Conservation (phyloP, 2,329 filamentous ascomycete genomes). For the Colletotrichum brevisporum region DNA sequence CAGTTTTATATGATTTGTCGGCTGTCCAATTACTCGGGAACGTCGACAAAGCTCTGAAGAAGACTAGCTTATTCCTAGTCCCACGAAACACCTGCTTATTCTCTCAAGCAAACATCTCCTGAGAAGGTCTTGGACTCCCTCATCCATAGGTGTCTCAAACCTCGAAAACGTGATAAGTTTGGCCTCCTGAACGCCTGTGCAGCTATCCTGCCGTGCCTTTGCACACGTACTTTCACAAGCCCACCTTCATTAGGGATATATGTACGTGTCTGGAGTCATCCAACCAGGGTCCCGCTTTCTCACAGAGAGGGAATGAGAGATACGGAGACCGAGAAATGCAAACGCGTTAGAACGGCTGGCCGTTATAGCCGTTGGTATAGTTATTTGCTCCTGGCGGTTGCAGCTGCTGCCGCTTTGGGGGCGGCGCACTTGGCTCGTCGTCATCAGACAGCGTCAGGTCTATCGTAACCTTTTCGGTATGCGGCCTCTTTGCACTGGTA, state of each 20-base stretch:
- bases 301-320: neutral
- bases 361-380: slow-evolving; percentile 33
- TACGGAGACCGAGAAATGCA: neutral
- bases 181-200: slow-evolving; percentile 37
- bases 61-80: neutral
- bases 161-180: slow-evolving; percentile 25
- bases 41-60: neutral
- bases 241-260: slow-evolving; percentile 22
- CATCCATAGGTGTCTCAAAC: slow-evolving; percentile 19
- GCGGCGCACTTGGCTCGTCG: slow-evolving; percentile 64
- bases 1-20: slow-evolving; percentile 1
- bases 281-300: slow-evolving; percentile 7
- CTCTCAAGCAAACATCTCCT: slow-evolving; percentile 21
- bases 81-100: neutral
- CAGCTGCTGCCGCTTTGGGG: slow-evolving; percentile 62
- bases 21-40: neutral
- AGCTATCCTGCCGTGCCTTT: slow-evolving; percentile 36
- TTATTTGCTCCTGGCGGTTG: slow-evolving; percentile 29
- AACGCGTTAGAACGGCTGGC: slow-evolving; percentile 16
- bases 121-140: neutral
- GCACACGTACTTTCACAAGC: slow-evolving; percentile 29
- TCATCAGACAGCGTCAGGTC: slow-evolving; percentile 72
- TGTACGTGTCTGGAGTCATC: slow-evolving; percentile 24
- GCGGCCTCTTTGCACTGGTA: slow-evolving; percentile 62
- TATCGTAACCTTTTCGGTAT: slow-evolving; percentile 63